Percentiles rank a stretch among this genome's conserved stretches.
phyloP scores from a whole-genome alignment of 371 early-diverging fungal genomes.

The Mucor lusitanicus region DNA sequence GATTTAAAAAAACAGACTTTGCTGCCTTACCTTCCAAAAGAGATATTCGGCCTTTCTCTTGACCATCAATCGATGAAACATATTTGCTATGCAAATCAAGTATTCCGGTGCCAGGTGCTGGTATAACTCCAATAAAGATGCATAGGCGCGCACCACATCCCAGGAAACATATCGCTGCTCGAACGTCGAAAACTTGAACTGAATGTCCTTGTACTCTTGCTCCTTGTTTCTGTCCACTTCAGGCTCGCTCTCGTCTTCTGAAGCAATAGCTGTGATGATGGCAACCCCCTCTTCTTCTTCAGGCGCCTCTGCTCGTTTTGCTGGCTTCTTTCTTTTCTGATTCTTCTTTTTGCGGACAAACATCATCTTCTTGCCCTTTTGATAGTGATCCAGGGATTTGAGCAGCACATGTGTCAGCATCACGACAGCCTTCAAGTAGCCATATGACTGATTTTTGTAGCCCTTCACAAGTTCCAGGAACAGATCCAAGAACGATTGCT shows the following conservation, averaged over 20 bases:
- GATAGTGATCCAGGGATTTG: slow-evolving; percentile 62
- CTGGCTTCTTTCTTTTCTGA: slow-evolving; percentile 9
- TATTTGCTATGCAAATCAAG: slow-evolving; percentile 53
- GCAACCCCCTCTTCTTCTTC: not conserved
- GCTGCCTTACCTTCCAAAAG: slow-evolving; percentile 56
- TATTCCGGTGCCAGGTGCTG: slow-evolving; percentile 46
- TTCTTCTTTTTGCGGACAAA: slow-evolving; percentile 38
- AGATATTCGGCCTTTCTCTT: slow-evolving; percentile 56
- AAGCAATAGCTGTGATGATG: not conserved
- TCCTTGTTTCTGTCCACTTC: slow-evolving; percentile 32
- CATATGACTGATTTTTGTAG: slow-evolving; percentile 49
- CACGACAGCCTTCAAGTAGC: slow-evolving; percentile 60
- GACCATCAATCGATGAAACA: slow-evolving; percentile 74
- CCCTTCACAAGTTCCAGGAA: slow-evolving; percentile 48
- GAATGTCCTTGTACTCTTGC: slow-evolving; percentile 46
- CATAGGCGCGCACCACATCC: slow-evolving; percentile 57
- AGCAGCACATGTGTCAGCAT: slow-evolving; percentile 62
- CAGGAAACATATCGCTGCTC: slow-evolving; percentile 64
- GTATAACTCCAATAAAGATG: slow-evolving; percentile 52
- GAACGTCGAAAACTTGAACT: slow-evolving; percentile 59
- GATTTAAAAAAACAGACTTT: no score
- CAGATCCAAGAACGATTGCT: slow-evolving; percentile 63
- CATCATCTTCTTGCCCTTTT: slow-evolving; percentile 55
- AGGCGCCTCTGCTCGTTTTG: not conserved
- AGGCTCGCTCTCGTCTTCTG: slow-evolving; percentile 25